phyloP scores from a whole-genome alignment of 768 basidiomycete species.

The Tricholoma sp. region DNA sequence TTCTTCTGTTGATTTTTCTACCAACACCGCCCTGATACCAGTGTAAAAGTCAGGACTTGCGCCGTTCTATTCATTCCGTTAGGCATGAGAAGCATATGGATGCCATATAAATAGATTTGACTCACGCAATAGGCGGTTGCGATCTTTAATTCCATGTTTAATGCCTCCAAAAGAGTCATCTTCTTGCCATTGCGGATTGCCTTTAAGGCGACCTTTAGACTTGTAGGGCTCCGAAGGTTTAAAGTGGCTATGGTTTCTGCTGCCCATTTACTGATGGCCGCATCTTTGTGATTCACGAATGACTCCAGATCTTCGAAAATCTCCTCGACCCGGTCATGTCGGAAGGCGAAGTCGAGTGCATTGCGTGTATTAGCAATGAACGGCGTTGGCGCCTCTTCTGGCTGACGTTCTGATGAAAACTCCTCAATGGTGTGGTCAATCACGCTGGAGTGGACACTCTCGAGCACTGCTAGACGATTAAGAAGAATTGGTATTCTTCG shows the following conservation, averaged over 20 bases:
- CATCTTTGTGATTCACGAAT: conserved; percentile 33
- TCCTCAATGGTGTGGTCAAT: conserved; percentile 60
- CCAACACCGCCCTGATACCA: conserved; percentile 70
- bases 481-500: conserved; percentile 67
- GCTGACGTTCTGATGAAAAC: conserved; percentile 65
- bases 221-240: conserved; percentile 79
- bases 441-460: conserved; percentile 33
- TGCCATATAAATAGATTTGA: conserved; percentile 15
- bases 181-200: conserved; percentile 70
- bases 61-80: conserved; percentile 45
- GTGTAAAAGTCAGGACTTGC: conserved; percentile 79
- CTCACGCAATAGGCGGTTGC: conserved; percentile 88
- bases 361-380: conserved; percentile 58
- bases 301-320: conserved; percentile 58
- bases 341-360: conserved; percentile 82
- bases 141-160: conserved; percentile 84
- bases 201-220: conserved; percentile 81
- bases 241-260: conserved; percentile 57
- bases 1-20: conserved; percentile 36
- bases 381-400: conserved; percentile 46
- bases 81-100: conserved; percentile 11
- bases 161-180: conserved; percentile 55
- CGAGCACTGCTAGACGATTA: conserved; percentile 56
- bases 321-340: conserved; percentile 59
- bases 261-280: conserved; percentile 68